Conservation (phyloP, 225 moss, liverwort and hornwort species). For the Bryum argenteum region DNA sequence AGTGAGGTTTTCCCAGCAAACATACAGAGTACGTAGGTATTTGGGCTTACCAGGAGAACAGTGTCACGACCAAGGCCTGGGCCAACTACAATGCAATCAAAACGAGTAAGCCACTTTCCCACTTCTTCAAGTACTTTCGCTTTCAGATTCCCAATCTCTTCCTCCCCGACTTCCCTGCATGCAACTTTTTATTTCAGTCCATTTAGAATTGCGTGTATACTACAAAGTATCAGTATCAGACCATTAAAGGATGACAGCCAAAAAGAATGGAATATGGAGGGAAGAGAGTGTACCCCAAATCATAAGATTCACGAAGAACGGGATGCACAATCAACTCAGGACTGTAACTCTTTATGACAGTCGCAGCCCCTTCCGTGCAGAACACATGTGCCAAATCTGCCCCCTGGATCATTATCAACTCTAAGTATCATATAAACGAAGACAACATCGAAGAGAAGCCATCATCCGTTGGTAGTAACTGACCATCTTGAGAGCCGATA, state of each 20-base stretch:
- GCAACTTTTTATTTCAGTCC: not conserved
- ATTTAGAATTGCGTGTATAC: not conserved
- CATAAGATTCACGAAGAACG: conserved; percentile 86
- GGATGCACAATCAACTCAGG: conserved; percentile 99
- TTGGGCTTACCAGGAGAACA: conserved; percentile 69
- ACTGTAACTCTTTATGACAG: conserved; percentile 96
- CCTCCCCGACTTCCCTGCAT: conserved; percentile 58
- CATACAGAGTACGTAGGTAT: conserved; percentile 1
- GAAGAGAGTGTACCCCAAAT: conserved; percentile 52
- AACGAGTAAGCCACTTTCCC: conserved; percentile 79
- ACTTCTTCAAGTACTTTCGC: conserved; percentile 79
- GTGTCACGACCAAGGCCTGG: conserved; percentile 97
- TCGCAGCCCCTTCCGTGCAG: conserved; percentile 94
- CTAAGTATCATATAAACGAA: not conserved
- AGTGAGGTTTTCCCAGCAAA: not conserved
- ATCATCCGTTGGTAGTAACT: conserved; percentile 12
- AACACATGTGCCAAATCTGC: conserved; percentile 98
- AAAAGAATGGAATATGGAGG: conserved; percentile 12
- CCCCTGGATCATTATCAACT: conserved; percentile 60
- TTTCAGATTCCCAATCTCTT: conserved; percentile 44
- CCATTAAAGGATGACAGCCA: conserved; percentile 3
- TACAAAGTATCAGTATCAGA: not conserved
- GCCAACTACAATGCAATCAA: conserved; percentile 87
- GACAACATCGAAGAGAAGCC: conserved; percentile 14
- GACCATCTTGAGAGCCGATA: conserved; percentile 93